Evolutionary conservation across 495 filamentous ascomycete genomes (phyloP).

Genomic region (Podospora appendiculata): DNA sequence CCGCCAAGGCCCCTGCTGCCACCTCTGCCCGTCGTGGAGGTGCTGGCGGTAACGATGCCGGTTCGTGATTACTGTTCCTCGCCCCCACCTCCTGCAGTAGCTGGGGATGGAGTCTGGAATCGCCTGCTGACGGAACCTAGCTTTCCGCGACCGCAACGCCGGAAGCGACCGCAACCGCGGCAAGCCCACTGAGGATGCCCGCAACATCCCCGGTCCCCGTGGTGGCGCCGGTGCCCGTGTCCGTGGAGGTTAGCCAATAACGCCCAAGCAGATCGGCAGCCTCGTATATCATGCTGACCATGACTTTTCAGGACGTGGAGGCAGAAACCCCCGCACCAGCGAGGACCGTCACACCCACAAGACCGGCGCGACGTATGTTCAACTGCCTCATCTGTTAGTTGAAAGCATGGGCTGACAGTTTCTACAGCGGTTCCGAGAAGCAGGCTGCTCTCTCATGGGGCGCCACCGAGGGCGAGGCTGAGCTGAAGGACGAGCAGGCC

Average conservation of each 20-base stretch:
- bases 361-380: constrained; percentile 57
- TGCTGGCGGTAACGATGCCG: constrained; percentile 69
- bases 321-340: constrained; percentile 41
- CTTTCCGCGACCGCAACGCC: constrained; percentile 85
- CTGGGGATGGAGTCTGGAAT: too few relatives aligned
- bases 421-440: constrained; percentile 68
- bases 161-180: constrained; percentile 75
- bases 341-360: constrained; percentile 81
- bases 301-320: constrained; percentile 33
- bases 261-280: background rate
- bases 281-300: constrained; percentile 4
- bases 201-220: constrained; percentile 40
- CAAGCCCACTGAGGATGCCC: constrained; percentile 66
- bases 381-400: constrained; percentile 4
- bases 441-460: constrained; percentile 90
- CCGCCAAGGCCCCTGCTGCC: constrained; percentile 40
- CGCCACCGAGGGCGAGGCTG: constrained; percentile 64
- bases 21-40: constrained; percentile 46
- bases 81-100: background rate
- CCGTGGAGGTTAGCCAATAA: constrained; percentile 40
- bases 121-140: constrained; percentile 31
- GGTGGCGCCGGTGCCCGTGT: constrained; percentile 50
- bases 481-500: constrained; percentile 81
- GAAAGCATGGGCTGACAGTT: constrained; percentile 8
- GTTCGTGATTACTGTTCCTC: constrained; percentile 35